Evolutionary conservation across 352 stramenopile species (phyloP), one percentile per base, ranked within the genome.

Genomic region (Blastocystis sp.): DNA sequence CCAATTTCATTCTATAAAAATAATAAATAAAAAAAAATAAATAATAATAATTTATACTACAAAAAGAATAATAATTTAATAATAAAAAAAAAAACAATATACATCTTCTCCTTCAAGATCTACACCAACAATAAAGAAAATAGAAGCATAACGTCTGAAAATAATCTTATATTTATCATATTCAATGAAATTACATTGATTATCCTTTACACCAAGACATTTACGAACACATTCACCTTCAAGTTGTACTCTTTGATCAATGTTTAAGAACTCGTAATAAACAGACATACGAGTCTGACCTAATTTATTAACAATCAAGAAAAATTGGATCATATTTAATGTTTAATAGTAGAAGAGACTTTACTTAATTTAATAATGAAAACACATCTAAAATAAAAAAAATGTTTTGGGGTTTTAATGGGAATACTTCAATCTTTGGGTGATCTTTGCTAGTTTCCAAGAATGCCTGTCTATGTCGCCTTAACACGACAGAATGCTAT

Each of bases 91-190:
- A 13, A 6, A 18, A 11, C 31, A 21, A n/a, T 42, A n/a, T 19
- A 62, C 52, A 28, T 62, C 80, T 70, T 89, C 81, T 48, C 87
- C 80, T 67, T 93, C 83, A 55, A 91, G 71, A 70, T 95, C 93
- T 30, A 93, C 83, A 37, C 90, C 92, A 6, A 98, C 88, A 70
- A 99, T 98, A 77, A 99, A 99, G 73, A 96, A 99, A 4, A 98
- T 75, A 59, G 86, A 95, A 35, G 92, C 92, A 72, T 99, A 99
- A 74, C 91, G 75, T 67, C 89, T 75, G 75, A 95, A 96, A 40
- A 84, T 74, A 0, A 85, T 81, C 72, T 98, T 98, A 75, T 95
- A 97, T 36, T 88, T 88, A 18, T 91, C 82, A 74, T 96, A 95
- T 74, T 99, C 91, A 40, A 99, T 79, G 70, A 99, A 98, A 37